phyloP scores from a whole-genome alignment of 148 eudicot species.

The Fagopyrum homotropicum region DNA sequence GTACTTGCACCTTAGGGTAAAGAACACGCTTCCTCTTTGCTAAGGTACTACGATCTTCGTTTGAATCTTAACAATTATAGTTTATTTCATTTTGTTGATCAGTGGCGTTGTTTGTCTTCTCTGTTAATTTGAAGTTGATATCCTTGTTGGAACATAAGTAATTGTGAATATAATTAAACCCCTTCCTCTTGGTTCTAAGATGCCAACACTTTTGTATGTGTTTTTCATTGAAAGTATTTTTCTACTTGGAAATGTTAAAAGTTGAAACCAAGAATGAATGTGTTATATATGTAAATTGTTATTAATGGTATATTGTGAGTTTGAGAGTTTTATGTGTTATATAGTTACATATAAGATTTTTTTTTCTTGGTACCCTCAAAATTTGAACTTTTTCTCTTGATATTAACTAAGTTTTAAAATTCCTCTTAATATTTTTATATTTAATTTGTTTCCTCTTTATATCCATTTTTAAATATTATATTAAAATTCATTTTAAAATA shows the following conservation, averaged over 20 bases:
- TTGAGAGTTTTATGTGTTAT: not conserved
- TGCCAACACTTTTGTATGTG: not conserved
- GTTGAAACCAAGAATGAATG: not conserved
- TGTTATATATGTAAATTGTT: not conserved
- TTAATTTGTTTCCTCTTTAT: too few relatives aligned
- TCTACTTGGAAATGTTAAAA: not conserved
- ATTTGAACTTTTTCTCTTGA: too few relatives aligned
- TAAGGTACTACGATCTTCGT: constrained; percentile 15
- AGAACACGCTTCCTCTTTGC: too few relatives aligned
- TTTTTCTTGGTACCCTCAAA: too few relatives aligned
- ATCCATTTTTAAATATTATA: too few relatives aligned
- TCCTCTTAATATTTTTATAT: too few relatives aligned
- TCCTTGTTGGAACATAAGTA: not conserved
- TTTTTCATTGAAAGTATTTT: not conserved
- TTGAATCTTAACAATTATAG: not conserved
- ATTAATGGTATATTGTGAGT: not conserved
- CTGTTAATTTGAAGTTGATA: not conserved
- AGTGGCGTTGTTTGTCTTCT: not conserved
- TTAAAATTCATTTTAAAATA: too few relatives aligned
- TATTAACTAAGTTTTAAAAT: too few relatives aligned
- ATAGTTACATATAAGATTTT: too few relatives aligned
- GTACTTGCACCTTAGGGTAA: too few relatives aligned
- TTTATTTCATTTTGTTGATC: not conserved
- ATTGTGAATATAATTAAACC: not conserved
- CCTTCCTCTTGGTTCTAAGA: not conserved